Conservation (phyloP, 31 red algal species). For the Porphyra umbilicalis region DNA sequence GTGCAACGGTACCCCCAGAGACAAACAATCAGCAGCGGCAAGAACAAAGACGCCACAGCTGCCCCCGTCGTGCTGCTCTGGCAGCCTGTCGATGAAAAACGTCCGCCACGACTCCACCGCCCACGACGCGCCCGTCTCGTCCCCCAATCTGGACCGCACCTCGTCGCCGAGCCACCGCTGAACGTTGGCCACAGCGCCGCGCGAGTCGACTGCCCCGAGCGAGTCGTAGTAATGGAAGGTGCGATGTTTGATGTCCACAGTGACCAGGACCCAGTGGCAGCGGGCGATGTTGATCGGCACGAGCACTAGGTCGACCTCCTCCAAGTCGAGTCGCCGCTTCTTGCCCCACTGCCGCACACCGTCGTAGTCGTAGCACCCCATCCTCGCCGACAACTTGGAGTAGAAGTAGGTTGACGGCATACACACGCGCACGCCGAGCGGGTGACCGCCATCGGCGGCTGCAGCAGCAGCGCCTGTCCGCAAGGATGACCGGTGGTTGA, state of each 20-base stretch:
- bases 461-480: no score
- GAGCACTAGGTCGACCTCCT: constrained; percentile 24
- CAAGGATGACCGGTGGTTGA: constrained; percentile 53
- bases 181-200: constrained; percentile 9
- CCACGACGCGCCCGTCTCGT: constrained; percentile 21
- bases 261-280: constrained; percentile 58
- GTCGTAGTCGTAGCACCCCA: constrained; percentile 34
- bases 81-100: constrained; percentile 18
- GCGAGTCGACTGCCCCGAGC: constrained; percentile 12
- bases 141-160: constrained; percentile 27
- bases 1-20: constrained; percentile 17
- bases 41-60: constrained; percentile 69
- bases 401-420: no score
- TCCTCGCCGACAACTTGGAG: background rate
- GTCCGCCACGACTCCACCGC: constrained; percentile 32
- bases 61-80: constrained; percentile 47
- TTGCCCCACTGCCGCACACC: constrained; percentile 37
- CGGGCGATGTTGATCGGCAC: constrained; percentile 59
- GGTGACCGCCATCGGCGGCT: no score
- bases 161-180: constrained; percentile 58
- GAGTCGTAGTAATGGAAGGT: constrained; percentile 46
- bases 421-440: no score
- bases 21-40: constrained; percentile 56
- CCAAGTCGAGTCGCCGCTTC: constrained; percentile 9
- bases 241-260: constrained; percentile 22